Base-by-base conservation (phyloP, 768 basidiomycete genomes). In the Amanita pallidorosea region DNA sequence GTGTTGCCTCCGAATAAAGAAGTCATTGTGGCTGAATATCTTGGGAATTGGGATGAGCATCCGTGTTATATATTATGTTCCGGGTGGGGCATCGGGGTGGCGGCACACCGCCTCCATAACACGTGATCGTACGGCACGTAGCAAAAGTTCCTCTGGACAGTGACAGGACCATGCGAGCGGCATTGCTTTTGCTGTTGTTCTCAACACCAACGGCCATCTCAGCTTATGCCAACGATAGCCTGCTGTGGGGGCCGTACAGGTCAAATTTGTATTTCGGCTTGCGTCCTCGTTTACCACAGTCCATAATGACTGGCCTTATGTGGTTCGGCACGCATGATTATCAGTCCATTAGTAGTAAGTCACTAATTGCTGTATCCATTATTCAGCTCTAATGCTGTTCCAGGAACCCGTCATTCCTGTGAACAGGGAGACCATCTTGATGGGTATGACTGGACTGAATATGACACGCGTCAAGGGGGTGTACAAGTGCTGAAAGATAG, bases 201-300 rank as follows among this genome's bases (percentile, higher is more conserved):
- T 57, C 78, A 17, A 63, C 63, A n/a, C 66, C 67, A 38, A 57
- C 63, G 3, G 72, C 65, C 11, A 54, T 72, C 15, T 66, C 73
- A 2, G 58, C 65, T 7, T 54, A 67, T 15, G 58, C 58, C n/a
- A 79, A 83, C 58, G 70, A 72, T 56, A 75, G 80, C 11, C 67
- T 86, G 25, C 63, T 88, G 64, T 93, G 89, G 89, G 90, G 91
- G 1, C 72, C 86, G 0, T 96, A 92, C 66, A 72, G 94, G 37
- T 90, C 94, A 0, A 89, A 91, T 60, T 75, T 96, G n/a, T 98
- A 98, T 69, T 95, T 96, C 66, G 94, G 94, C 17, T 72, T 96
- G 41, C 71, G 89, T 45, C 89, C 94, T 11, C 76, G 85, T 40
- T 68, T 90, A 55, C 91, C 93, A 0, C 80, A 88, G 58, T 90